Evolutionary conservation across 495 filamentous ascomycete species (phyloP).

Genomic region (Penicillium canariense): DNA sequence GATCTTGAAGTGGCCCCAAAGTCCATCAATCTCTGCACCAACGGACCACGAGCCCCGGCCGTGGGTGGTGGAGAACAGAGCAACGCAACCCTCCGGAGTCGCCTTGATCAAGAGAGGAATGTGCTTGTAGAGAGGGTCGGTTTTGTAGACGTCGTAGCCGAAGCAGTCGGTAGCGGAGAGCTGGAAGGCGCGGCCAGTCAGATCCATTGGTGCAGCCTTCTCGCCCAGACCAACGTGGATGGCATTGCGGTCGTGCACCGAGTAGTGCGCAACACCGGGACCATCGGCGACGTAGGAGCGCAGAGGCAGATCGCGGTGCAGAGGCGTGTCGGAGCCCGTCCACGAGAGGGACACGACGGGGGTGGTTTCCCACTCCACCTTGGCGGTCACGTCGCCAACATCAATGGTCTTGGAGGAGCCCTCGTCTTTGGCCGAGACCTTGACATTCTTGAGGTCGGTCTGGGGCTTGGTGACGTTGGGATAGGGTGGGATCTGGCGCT

Average conservation of each 20-base stretch:
- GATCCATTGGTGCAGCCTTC: conserved; percentile 68
- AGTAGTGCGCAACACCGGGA: conserved; percentile 59
- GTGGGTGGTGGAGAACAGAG: conserved; percentile 65
- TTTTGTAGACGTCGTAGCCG: conserved; percentile 66
- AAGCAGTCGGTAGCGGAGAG: conserved; percentile 67
- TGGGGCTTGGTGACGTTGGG: conserved; percentile 53
- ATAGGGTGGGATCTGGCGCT: conserved; percentile 58
- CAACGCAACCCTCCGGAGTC: conserved; percentile 57
- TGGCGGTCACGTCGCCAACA: conserved; percentile 48
- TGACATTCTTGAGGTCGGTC: conserved; percentile 28
- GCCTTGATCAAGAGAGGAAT: conserved; percentile 67
- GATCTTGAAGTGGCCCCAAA: conserved; percentile 69
- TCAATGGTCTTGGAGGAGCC: conserved; percentile 41
- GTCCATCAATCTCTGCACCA: conserved; percentile 67
- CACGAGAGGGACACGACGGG: conserved; percentile 58
- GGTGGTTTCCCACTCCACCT: conserved; percentile 52
- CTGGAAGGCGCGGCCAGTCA: conserved; percentile 62
- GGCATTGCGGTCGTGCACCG: conserved; percentile 51
- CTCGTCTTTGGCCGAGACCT: conserved; percentile 24
- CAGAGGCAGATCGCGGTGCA: conserved; percentile 58
- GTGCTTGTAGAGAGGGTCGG: conserved; percentile 72
- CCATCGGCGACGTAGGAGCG: conserved; percentile 62
- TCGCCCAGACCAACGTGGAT: conserved; percentile 68
- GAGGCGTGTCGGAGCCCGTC: conserved; percentile 44
- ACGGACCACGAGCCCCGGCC: conserved; percentile 60